Conservation (phyloP, 495 filamentous ascomycete genomes). For the Letharia lupina region DNA sequence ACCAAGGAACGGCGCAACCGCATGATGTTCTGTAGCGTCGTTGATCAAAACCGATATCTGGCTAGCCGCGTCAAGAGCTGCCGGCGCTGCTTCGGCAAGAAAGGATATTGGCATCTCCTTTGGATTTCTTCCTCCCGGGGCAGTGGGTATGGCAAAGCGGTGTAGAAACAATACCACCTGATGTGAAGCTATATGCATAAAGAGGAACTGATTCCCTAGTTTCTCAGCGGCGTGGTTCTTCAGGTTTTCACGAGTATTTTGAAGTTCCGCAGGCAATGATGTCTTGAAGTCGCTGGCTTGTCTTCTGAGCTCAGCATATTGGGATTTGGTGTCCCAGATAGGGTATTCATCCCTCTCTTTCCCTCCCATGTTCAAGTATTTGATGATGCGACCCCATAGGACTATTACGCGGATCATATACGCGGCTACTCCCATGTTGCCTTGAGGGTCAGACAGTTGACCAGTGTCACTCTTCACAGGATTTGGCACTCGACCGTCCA, state of each 20-base stretch:
- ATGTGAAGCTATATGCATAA: conserved; percentile 80
- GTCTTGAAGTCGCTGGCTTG: conserved; percentile 63
- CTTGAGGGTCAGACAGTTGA: conserved; percentile 56
- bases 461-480: conserved; percentile 53
- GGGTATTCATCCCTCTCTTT: conserved; percentile 68
- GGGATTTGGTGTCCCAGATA: conserved; percentile 75
- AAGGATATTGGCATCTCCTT: conserved; percentile 74
- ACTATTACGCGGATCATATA: conserved; percentile 83
- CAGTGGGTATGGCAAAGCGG: conserved; percentile 72
- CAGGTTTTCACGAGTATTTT: conserved; percentile 74
- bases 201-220: conserved; percentile 88
- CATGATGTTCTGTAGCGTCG: conserved; percentile 66
- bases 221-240: conserved; percentile 74
- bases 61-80: conserved; percentile 81
- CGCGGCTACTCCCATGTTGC: conserved; percentile 90
- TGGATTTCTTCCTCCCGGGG: conserved; percentile 56
- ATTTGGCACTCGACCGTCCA: conserved; percentile 65
- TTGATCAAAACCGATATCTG: conserved; percentile 77
- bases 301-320: conserved; percentile 59
- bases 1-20: conserved; percentile 85
- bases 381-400: conserved; percentile 83
- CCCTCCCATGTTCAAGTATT: conserved; percentile 84
- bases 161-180: conserved; percentile 89
- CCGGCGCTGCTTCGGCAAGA: conserved; percentile 62
- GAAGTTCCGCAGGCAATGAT: conserved; percentile 58